Evolutionary conservation across 2,329 filamentous ascomycete genomes (phyloP).

Genomic region (Achaetomium macrosporum): DNA sequence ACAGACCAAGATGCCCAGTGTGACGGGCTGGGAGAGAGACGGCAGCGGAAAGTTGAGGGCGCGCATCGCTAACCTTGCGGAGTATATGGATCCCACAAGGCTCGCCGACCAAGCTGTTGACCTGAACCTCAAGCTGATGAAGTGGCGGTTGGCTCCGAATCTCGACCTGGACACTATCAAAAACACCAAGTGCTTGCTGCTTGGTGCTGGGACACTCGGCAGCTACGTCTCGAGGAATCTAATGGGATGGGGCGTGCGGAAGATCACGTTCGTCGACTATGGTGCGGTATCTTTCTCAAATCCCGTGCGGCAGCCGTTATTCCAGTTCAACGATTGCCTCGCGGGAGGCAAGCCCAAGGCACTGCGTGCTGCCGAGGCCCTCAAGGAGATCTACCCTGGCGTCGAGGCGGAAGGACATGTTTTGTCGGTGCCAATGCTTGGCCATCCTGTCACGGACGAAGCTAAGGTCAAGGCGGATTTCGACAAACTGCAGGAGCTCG

Average conservation of each 20-base stretch:
- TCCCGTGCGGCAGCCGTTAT: constrained; percentile 89
- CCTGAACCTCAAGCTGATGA: constrained; percentile 95
- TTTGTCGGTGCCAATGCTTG: constrained; percentile 90
- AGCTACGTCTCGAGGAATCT: constrained; percentile 89
- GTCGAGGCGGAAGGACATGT: constrained; percentile 75
- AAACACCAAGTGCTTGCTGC: constrained; percentile 78
- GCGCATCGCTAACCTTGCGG: constrained; percentile 73
- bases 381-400: constrained; percentile 85
- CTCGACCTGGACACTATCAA: constrained; percentile 87
- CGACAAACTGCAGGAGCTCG: constrained; percentile 64
- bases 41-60: constrained; percentile 69
- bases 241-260: constrained; percentile 91
- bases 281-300: constrained; percentile 93
- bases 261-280: constrained; percentile 95
- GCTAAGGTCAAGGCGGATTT: constrained; percentile 66
- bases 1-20: constrained; percentile 65
- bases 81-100: constrained; percentile 86
- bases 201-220: constrained; percentile 88
- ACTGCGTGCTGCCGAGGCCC: constrained; percentile 67
- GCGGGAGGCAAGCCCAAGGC: constrained; percentile 83
- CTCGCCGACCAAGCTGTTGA: constrained; percentile 93
- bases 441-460: constrained; percentile 76
- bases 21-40: constrained; percentile 92
- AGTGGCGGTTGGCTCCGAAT: constrained; percentile 90
- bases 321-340: constrained; percentile 82